These are phyloP conservation scores for Quaeritorhiza haematococci DNA, from an alignment of 371 early-diverging fungal species.

Conservation along the genomic window DNA sequence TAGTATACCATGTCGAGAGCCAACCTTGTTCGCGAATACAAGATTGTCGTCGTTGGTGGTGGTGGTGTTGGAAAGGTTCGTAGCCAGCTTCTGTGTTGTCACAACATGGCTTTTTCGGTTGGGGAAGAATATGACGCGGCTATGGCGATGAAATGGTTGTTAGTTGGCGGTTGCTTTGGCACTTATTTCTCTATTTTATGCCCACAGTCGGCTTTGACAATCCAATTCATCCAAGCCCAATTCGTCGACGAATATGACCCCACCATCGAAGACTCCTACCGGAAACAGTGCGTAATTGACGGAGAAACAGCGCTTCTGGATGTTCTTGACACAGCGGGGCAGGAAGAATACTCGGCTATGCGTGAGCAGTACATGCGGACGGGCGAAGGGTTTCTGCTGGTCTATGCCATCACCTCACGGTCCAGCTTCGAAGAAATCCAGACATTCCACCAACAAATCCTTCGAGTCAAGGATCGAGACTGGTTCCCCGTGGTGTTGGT, in stretches of 20 bases:
- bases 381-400: slow-evolving; percentile 77
- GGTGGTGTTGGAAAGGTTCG: slow-evolving; percentile 78
- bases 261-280: slow-evolving; percentile 92
- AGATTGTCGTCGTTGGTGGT: slow-evolving; percentile 82
- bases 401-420: slow-evolving; percentile 70
- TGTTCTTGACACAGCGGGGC: slow-evolving; percentile 91
- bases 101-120: background rate
- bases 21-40: slow-evolving; percentile 66
- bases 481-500: slow-evolving; percentile 83
- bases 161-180: background rate
- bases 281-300: slow-evolving; percentile 82
- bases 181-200: no score
- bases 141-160: background rate
- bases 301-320: slow-evolving; percentile 79
- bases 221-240: slow-evolving; percentile 84
- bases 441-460: slow-evolving; percentile 70
- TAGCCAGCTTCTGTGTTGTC: background rate
- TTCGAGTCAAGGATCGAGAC: slow-evolving; percentile 76
- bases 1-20: slow-evolving; percentile 46
- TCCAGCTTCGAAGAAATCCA: slow-evolving; percentile 76
- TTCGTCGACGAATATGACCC: slow-evolving; percentile 93
- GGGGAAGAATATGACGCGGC: background rate
- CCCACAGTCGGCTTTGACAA: slow-evolving; percentile 83
- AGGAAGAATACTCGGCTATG: slow-evolving; percentile 68
- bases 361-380: slow-evolving; percentile 76